Base-by-base conservation (phyloP, 352 stramenopile species). In the Thraustochytrium striatum region DNA sequence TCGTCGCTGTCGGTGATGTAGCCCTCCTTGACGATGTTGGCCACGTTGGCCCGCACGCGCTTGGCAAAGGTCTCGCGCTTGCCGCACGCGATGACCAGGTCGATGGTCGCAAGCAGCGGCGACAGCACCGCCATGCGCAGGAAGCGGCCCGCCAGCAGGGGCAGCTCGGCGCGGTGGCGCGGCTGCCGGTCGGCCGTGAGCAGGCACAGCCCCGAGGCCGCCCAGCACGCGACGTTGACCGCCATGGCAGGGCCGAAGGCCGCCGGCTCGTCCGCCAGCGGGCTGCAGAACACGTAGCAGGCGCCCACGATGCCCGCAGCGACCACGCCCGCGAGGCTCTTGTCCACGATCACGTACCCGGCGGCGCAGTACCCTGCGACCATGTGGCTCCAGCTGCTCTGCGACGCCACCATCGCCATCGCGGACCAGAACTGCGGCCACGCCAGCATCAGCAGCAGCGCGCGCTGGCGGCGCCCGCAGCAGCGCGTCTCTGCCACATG, bases 391-490 rank as follows among this genome's bases (percentile, higher is more conserved):
- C 65, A 75, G 25, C 39, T 8, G 9, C 39, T 65, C 3, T 30
- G 2, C 11, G 30, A 41, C 0, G 65, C 65, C 5, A 75, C 65
- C 44, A 75, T 58, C 65, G 28, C 41, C 44, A 61, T 75, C 0
- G 30, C 65, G 35, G 65, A 65, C 65, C 43, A 75, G 43, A 75
- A 36, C 0, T 53, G 65, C 41, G 65, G 65, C 65, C 65, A 75
- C 7, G 65, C 52, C 21, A 25, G 44, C 7, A 36, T 41, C 5
- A 75, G 43, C 39, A 65, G 65, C 65, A 75, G 28, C 30, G 65
- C n/a, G n/a, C n/a, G n/a, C n/a, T n/a, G 3, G 50, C 52, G 65
- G 52, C 41, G 65, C 8, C 65, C 21, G 41, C 39, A 75, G 30
- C 52, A 7, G 3, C 30, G 43, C 21, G 44, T 30, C 39, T 70